Conservation (phyloP, 1,284 basidiomycete genomes). For the Gymnopus androsaceus region DNA sequence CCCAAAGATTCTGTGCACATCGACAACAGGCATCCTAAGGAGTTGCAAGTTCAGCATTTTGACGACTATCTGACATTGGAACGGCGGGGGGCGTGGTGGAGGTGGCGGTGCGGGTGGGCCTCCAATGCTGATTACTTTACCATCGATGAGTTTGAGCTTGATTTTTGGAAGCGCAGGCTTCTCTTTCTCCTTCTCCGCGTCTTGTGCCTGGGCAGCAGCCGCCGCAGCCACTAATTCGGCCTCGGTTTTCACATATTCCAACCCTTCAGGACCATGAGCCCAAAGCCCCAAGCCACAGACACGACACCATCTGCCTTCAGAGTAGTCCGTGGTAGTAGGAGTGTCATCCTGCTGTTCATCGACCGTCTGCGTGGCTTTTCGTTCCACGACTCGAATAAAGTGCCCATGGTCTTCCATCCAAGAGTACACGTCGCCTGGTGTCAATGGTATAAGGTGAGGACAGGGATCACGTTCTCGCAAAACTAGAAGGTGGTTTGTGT, state of each 20-base stretch:
- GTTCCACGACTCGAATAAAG: conserved; percentile 37
- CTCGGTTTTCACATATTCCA: neutral
- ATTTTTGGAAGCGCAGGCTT: conserved; percentile 4
- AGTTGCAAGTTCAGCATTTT: conserved; percentile 7
- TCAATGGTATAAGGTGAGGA: conserved; percentile 35
- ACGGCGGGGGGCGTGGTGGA: neutral
- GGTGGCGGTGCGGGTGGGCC: neutral
- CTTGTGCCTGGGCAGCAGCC: neutral
- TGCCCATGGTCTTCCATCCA: conserved; percentile 59
- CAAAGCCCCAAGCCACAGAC: conserved; percentile 18
- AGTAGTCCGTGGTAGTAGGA: conserved; percentile 3
- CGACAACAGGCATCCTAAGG: conserved; percentile 24
- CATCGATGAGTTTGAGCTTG: neutral
- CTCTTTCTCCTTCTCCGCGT: neutral
- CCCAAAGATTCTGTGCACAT: conserved; percentile 14
- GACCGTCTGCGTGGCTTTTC: neutral
- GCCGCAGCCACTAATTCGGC: neutral
- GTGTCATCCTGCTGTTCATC: conserved; percentile 13
- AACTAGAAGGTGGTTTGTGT: conserved; percentile 34
- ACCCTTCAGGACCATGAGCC: conserved; percentile 1
- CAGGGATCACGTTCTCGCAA: conserved; percentile 10
- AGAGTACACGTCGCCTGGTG: conserved; percentile 55
- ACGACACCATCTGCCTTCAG: conserved; percentile 17
- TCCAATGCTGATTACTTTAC: neutral
- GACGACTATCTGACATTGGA: conserved; percentile 15